These are phyloP conservation scores for Tagetes patula DNA, from an alignment of 129 eudicot genomes.

Conservation along the genomic window DNA sequence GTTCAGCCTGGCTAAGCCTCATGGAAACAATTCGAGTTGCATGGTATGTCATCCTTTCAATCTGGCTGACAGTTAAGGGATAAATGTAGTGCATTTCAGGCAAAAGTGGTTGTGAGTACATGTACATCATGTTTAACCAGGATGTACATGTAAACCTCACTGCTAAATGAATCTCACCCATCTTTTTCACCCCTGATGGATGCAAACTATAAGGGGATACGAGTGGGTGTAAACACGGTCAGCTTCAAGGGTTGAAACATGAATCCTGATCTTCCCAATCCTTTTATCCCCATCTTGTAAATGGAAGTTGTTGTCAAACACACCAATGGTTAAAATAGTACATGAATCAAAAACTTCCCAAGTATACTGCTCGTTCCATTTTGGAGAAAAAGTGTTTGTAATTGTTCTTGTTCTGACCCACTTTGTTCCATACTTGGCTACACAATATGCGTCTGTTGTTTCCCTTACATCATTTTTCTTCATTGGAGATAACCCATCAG, in stretches of 20 bases:
- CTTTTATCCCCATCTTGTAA: slow-evolving; percentile 31
- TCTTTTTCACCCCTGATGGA: slow-evolving; percentile 46
- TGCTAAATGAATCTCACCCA: slow-evolving; percentile 47
- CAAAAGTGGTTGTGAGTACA: slow-evolving; percentile 42
- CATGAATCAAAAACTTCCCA: slow-evolving; percentile 59
- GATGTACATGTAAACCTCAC: slow-evolving; percentile 45
- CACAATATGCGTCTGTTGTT: slow-evolving; percentile 54
- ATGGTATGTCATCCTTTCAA: slow-evolving; percentile 38
- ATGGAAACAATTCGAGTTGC: slow-evolving; percentile 36
- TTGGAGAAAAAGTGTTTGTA: slow-evolving; percentile 38
- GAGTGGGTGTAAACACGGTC: slow-evolving; percentile 39
- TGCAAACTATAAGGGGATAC: slow-evolving; percentile 45
- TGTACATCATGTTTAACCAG: slow-evolving; percentile 39
- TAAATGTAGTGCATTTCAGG: slow-evolving; percentile 46
- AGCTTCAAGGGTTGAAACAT: slow-evolving; percentile 47
- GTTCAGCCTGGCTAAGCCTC: slow-evolving; percentile 27
- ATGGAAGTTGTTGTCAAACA: slow-evolving; percentile 47
- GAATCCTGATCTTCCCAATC: slow-evolving; percentile 48
- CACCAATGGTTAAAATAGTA: slow-evolving; percentile 46
- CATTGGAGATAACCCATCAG: slow-evolving; percentile 43
- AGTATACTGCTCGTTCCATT: slow-evolving; percentile 47
- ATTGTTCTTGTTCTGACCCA: slow-evolving; percentile 51
- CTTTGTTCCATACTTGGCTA: slow-evolving; percentile 50
- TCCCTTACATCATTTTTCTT: slow-evolving; percentile 39
- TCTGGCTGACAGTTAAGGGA: slow-evolving; percentile 41